Conservation (phyloP, 371 early-diverging fungal species). For the Parasitella parasitica region DNA sequence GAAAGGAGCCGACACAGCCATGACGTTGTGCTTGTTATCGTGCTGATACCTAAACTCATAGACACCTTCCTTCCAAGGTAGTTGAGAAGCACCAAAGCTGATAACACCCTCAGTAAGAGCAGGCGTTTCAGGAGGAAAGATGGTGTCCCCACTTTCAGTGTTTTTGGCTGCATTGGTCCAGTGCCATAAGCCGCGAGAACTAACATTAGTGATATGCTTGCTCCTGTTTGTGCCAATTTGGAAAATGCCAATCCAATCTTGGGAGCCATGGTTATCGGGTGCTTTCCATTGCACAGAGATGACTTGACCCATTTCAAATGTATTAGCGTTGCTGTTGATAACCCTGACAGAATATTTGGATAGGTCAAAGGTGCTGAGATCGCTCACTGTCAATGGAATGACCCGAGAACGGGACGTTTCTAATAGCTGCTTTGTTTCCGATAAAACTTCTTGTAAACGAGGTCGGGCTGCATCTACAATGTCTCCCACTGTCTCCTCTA, state of each 20-base stretch:
- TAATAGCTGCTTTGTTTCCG: conserved; percentile 53
- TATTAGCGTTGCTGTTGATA: conserved; percentile 3
- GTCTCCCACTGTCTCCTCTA: conserved; percentile 62
- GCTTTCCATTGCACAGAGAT: conserved; percentile 75
- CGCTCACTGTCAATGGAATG: conserved; percentile 42
- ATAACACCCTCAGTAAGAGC: conserved; percentile 36
- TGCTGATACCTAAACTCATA: conserved; percentile 92
- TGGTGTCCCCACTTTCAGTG: not conserved
- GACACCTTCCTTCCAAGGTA: conserved; percentile 85
- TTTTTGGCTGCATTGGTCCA: conserved; percentile 29
- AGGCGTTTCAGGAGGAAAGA: conserved; percentile 28
- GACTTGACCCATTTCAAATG: conserved; percentile 67
- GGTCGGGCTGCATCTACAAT: conserved; percentile 56
- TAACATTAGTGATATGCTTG: conserved; percentile 69
- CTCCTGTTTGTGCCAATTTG: conserved; percentile 71
- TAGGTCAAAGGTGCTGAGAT: conserved; percentile 53
- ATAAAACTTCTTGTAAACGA: conserved; percentile 58
- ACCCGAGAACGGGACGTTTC: conserved; percentile 48
- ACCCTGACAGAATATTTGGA: conserved; percentile 45
- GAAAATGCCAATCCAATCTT: conserved; percentile 95
- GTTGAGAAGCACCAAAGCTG: conserved; percentile 56
- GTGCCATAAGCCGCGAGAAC: conserved; percentile 71
- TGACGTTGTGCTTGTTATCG: conserved; percentile 82
- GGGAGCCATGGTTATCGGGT: conserved; percentile 64
- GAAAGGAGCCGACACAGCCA: conserved; percentile 75